A percentile compares a stretch with the other conserved stretches of the same genome.
Conservation (phyloP, 2,329 filamentous ascomycete species). For the Kalmusia sp. region DNA sequence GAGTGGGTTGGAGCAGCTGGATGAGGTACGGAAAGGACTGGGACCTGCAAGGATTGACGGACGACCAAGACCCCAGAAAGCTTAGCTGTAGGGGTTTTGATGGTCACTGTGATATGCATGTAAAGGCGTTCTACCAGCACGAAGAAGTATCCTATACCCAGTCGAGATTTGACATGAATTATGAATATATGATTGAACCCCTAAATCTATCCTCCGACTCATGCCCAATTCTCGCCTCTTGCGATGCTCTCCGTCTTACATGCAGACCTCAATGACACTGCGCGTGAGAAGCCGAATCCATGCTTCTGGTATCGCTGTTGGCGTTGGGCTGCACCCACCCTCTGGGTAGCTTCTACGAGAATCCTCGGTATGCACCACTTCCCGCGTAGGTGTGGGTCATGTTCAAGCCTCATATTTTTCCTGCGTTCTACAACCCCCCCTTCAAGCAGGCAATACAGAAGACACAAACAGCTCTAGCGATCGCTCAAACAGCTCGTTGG, state of each 20-base stretch:
- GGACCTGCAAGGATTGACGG: conserved; percentile 72
- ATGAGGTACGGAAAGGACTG: conserved; percentile 82
- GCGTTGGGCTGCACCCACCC: background rate
- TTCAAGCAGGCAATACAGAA: conserved; percentile 42
- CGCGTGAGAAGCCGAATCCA: too few species aligned
- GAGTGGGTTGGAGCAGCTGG: conserved; percentile 84
- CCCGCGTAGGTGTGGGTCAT: too few species aligned
- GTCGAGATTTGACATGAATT: background rate
- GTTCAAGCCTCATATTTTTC: too few species aligned
- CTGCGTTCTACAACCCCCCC: too few species aligned
- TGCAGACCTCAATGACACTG: too few species aligned
- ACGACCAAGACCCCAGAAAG: conserved; percentile 25
- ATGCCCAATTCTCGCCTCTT: too few species aligned
- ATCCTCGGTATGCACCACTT: too few species aligned
- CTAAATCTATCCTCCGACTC: background rate
- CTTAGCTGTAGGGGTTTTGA: conserved; percentile 10
- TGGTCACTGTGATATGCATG: background rate
- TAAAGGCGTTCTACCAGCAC: conserved; percentile 2
- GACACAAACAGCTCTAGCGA: conserved; percentile 80
- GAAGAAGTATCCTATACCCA: conserved; percentile 13
- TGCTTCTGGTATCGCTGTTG: background rate
- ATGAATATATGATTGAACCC: background rate
- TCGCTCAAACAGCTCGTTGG: conserved; percentile 70
- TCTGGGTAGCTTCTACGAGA: background rate
- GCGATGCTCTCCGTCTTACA: background rate